Evolutionary conservation across 176 grass and related monocot species (phyloP).

Genomic region (Zea mays): DNA sequence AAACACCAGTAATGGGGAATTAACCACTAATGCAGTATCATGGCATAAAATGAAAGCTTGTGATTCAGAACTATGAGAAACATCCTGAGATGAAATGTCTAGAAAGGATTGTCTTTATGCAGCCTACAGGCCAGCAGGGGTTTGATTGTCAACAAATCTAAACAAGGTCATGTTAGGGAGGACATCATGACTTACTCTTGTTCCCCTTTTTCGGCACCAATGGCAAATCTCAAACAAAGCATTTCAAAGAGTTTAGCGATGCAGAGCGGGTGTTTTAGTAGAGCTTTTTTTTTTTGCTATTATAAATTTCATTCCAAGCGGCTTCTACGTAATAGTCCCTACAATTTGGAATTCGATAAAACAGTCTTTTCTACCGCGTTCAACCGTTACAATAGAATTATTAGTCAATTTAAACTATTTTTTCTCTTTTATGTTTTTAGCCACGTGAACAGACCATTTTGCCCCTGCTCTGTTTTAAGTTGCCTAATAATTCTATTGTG

Average conservation of each 20-base stretch:
- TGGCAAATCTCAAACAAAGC: constrained; percentile 1
- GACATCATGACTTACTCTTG: not conserved
- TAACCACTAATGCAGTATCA: not conserved
- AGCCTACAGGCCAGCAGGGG: not conserved
- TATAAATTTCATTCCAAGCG: no score
- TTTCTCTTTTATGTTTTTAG: no score
- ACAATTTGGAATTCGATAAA: no score
- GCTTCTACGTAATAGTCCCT: no score
- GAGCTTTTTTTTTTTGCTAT: not conserved
- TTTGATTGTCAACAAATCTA: not conserved
- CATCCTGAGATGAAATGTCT: not conserved
- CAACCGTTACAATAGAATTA: no score
- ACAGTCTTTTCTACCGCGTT: no score
- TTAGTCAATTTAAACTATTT: no score
- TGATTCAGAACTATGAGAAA: not conserved
- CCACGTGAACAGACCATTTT: no score
- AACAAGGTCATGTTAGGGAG: not conserved
- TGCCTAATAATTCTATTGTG: no score
- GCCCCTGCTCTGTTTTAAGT: no score
- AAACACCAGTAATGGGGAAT: not conserved
- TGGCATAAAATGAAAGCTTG: not conserved
- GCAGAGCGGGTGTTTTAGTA: no score
- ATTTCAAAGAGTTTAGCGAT: not conserved
- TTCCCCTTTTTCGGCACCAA: not conserved
- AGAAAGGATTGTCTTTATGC: not conserved